Conservation (phyloP, 1,284 basidiomycete species). For the Naganishia sp. region DNA sequence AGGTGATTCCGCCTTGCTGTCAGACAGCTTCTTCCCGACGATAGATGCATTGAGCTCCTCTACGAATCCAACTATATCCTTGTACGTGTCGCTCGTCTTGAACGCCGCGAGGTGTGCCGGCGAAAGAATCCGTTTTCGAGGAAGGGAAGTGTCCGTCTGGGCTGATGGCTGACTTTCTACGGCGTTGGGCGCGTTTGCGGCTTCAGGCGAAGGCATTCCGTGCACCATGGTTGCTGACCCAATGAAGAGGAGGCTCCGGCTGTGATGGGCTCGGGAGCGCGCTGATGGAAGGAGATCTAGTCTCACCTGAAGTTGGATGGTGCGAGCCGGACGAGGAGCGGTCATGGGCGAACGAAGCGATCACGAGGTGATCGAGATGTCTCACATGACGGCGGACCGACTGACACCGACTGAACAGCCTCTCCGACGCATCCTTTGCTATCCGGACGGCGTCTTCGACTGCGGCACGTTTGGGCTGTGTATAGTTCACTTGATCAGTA, state of each 20-base stretch:
- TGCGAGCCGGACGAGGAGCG: not conserved
- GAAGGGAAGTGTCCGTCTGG: not conserved
- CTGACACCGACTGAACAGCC: not conserved
- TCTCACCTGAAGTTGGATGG: not conserved
- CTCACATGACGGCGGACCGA: constrained; percentile 17
- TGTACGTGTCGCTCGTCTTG: constrained; percentile 70
- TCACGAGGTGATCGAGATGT: constrained; percentile 8
- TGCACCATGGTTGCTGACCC: constrained; percentile 6
- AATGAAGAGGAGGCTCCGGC: not conserved
- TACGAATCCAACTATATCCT: constrained; percentile 71
- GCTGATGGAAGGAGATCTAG: not conserved
- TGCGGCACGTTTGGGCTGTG: not conserved
- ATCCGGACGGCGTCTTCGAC: not conserved
- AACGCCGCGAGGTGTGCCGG: constrained; percentile 80
- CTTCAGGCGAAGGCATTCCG: constrained; percentile 7
- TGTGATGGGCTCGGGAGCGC: not conserved
- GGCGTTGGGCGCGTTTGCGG: not conserved
- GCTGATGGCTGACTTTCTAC: not conserved
- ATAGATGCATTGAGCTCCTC: constrained; percentile 74
- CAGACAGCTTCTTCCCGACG: constrained; percentile 73
- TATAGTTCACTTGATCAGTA: not conserved
- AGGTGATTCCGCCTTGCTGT: constrained; percentile 62
- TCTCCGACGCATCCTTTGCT: not conserved
- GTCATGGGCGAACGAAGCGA: constrained; percentile 2
- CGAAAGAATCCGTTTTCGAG: constrained; percentile 73